Conservation (phyloP, 352 stramenopile genomes). For the Pythium phragmiticola region DNA sequence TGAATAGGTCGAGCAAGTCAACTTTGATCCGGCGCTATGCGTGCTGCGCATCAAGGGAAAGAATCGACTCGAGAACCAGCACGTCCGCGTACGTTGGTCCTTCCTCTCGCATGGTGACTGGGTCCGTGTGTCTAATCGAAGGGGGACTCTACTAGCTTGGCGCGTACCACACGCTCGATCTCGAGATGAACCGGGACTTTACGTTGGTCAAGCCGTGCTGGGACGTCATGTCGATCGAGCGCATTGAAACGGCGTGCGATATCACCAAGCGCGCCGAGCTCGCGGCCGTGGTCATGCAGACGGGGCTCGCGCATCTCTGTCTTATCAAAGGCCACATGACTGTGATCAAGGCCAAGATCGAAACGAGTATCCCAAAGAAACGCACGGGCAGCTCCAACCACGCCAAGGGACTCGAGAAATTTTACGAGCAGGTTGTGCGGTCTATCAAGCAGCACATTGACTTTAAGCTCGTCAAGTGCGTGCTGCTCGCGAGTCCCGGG, state of each 20-base stretch:
- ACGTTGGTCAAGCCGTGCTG: conserved; percentile 95
- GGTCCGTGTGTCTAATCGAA: too few species aligned
- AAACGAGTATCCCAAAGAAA: conserved; percentile 97
- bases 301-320: conserved; percentile 95
- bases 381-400: conserved; percentile 92
- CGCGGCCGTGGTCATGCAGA: conserved; percentile 96
- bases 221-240: conserved; percentile 97
- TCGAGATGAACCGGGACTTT: conserved; percentile 97
- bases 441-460: conserved; percentile 95
- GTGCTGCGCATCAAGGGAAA: conserved; percentile 94
- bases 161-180: conserved; percentile 96
- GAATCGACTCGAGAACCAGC: conserved; percentile 92
- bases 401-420: conserved; percentile 93
- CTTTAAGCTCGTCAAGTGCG: conserved; percentile 96
- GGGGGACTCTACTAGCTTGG: conserved; percentile 68
- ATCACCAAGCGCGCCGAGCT: conserved; percentile 94
- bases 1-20: conserved; percentile 89
- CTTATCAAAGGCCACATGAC: conserved; percentile 98
- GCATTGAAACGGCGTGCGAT: conserved; percentile 94
- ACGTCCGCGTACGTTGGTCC: conserved; percentile 85
- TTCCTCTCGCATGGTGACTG: neutral
- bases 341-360: conserved; percentile 93
- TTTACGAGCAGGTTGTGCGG: conserved; percentile 96
- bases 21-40: conserved; percentile 94
- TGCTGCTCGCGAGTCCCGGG: conserved; percentile 94